Conservation (phyloP, 805 yeast genomes). For the Hanseniaspora valbyensis region DNA sequence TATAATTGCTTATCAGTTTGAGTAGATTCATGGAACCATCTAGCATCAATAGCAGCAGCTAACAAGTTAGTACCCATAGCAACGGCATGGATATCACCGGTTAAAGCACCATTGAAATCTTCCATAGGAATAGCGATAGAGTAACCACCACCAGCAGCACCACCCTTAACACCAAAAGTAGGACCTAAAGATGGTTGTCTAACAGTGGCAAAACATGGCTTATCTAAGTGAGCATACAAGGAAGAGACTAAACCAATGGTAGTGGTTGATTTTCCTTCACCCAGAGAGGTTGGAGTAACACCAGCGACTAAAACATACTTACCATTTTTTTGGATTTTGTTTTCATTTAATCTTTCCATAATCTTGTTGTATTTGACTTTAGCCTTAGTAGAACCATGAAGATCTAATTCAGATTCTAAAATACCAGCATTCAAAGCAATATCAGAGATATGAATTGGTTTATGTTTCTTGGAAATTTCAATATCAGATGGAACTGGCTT, state of each 20-base stretch:
- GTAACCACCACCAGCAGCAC: slow-evolving; percentile 87
- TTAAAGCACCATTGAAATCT: slow-evolving; percentile 74
- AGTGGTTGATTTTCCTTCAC: slow-evolving; percentile 79
- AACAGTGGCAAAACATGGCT: slow-evolving; percentile 66
- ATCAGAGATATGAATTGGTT: slow-evolving; percentile 56
- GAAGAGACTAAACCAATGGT: slow-evolving; percentile 77
- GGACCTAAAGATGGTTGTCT: slow-evolving; percentile 88
- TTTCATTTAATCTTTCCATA: slow-evolving; percentile 49
- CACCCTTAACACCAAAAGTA: slow-evolving; percentile 79
- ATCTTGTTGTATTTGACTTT: slow-evolving; percentile 52
- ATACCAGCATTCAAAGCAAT: slow-evolving; percentile 63
- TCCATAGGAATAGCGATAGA: slow-evolving; percentile 85
- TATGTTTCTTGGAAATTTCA: slow-evolving; percentile 65
- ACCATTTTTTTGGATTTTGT: slow-evolving; percentile 39
- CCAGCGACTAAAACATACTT: slow-evolving; percentile 69
- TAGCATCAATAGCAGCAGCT: slow-evolving; percentile 78
- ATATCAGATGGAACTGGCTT: slow-evolving; percentile 73
- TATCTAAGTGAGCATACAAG: slow-evolving; percentile 59
- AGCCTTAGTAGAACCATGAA: slow-evolving; percentile 66
- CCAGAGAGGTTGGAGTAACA: slow-evolving; percentile 76
- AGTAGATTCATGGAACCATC: slow-evolving; percentile 74
- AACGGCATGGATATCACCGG: slow-evolving; percentile 80
- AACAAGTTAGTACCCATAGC: slow-evolving; percentile 69
- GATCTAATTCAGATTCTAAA: slow-evolving; percentile 56
- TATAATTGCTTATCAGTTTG: slow-evolving; percentile 63